phyloP scores from a whole-genome alignment of 805 yeast species.

The Candida oleophila region DNA sequence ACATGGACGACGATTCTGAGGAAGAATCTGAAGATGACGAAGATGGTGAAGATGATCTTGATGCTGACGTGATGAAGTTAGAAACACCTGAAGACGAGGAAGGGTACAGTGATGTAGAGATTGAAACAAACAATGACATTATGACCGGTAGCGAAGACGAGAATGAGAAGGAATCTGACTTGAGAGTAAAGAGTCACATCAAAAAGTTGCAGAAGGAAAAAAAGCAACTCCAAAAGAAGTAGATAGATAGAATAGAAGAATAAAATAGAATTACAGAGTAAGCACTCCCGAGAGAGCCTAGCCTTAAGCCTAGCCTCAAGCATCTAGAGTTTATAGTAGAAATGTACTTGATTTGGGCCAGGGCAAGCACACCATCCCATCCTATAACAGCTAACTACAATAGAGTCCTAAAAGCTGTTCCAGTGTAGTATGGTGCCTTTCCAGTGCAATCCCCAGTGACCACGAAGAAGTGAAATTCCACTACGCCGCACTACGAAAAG shows the following conservation, averaged over 20 bases:
- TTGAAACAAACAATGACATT: conserved; percentile 7
- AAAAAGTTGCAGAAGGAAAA: conserved; percentile 6
- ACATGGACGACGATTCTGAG: conserved; percentile 14
- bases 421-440: no score
- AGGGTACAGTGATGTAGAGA: conserved; percentile 24
- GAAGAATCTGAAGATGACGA: conserved; percentile 24
- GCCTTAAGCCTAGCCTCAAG: no score
- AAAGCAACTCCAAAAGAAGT: conserved; percentile 1
- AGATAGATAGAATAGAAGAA: background rate
- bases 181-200: conserved; percentile 5
- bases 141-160: conserved; percentile 6
- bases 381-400: no score
- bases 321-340: no score
- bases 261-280: no score
- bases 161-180: conserved; percentile 1
- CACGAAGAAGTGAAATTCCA: no score
- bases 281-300: no score
- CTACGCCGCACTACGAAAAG: background rate
- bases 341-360: no score
- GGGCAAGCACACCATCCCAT: no score
- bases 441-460: no score
- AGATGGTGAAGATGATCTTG: conserved; percentile 6
- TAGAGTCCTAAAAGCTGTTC: no score
- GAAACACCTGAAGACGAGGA: conserved; percentile 15
- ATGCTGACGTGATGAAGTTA: background rate